Evolutionary conservation across 495 filamentous ascomycete species (phyloP), one percentile per base, ranked within the genome.

Genomic region (Neurospora sp.): DNA sequence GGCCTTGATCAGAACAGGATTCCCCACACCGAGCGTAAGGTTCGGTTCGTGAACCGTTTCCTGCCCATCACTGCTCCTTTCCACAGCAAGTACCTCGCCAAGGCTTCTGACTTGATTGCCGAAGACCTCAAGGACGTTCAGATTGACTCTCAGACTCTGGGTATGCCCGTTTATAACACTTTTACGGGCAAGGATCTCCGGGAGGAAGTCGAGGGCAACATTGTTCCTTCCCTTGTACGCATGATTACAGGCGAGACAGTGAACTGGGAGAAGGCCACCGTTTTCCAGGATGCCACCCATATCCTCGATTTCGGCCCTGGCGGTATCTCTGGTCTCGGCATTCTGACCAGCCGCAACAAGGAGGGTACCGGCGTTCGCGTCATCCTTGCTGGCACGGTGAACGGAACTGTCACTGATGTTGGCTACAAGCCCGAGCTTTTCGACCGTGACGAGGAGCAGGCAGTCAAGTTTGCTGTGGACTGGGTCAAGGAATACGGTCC

Each of bases 361-460:
- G 95, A 99, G 76, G 96, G 96, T 73, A 98, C 94, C 65, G 96
- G 96, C 75, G 95, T 98, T 39, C 93, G 96, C 69, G 92, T 97
- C 69, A 96, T 99, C 72, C 87, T 98, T 72, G 95, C 93, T 38
- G 96, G 96, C 48, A 88, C 94, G 27, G 91, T 99, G 75, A 93
- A 94, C 76, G 94, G 96, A 40, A 93, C 93, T 22, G 93, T 96
- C 65, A 83, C 87, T 41, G 96, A 97, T 79, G 91, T 98, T 61
- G 96, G 96, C 69, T 99, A 97, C 84, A 98, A 98, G 84, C 91
- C 96, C 0, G 96, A 98, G 82, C 85, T 99, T 16, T 99, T 99
- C 73, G 95, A 99, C 79, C 91, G 96, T 65, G 96, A 98, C 77
- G 91, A 94, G 74, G 90, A 92, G 77, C 90, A 97, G 75, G 93